Evolutionary conservation across 345 rosid species (phyloP).

Genomic region (Hibiscus tridactylites): DNA sequence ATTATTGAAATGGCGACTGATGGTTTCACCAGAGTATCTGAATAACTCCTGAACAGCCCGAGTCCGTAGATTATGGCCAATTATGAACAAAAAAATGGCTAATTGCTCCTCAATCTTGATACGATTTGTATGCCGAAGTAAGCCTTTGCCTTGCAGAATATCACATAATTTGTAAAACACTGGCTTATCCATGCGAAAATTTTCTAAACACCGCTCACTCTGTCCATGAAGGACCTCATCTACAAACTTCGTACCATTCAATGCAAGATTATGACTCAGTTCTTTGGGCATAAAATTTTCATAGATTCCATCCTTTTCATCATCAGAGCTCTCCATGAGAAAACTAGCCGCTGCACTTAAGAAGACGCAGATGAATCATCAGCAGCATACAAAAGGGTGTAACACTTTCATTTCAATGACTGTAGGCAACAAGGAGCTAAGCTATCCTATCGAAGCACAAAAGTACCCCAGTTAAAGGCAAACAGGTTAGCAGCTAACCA

Average conservation of each 20-base stretch:
- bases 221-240: slow-evolving; percentile 68
- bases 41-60: slow-evolving; percentile 81
- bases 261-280: slow-evolving; percentile 24
- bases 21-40: slow-evolving; percentile 81
- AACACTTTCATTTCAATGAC: too few species aligned
- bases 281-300: slow-evolving; percentile 35
- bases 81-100: slow-evolving; percentile 72
- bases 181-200: slow-evolving; percentile 86
- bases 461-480: background rate
- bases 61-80: slow-evolving; percentile 82
- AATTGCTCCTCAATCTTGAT: slow-evolving; percentile 88
- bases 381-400: background rate
- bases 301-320: slow-evolving; percentile 40
- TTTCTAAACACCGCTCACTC: slow-evolving; percentile 54
- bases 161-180: slow-evolving; percentile 79
- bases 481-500: background rate
- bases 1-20: slow-evolving; percentile 91
- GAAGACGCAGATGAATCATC: background rate
- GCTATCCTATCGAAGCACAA: background rate
- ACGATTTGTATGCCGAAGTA: slow-evolving; percentile 80
- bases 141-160: slow-evolving; percentile 60
- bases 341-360: slow-evolving; percentile 21
- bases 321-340: slow-evolving; percentile 55
- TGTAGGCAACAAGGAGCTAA: background rate
- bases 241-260: slow-evolving; percentile 58